Evolutionary conservation across 2,329 filamentous ascomycete genomes (phyloP).

Genomic region (Exophiala bonariae): DNA sequence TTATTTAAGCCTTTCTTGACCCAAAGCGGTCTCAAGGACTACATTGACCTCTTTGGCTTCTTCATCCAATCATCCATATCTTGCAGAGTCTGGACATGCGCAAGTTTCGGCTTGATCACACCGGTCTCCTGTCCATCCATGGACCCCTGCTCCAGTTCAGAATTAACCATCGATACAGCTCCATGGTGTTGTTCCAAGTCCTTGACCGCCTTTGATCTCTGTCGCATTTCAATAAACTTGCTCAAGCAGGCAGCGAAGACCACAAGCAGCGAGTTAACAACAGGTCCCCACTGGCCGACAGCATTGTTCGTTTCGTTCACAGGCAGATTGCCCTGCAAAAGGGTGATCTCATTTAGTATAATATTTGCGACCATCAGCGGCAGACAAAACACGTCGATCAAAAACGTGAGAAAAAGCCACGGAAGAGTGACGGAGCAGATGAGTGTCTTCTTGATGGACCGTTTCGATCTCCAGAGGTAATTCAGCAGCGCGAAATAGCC

Average conservation of each 20-base stretch:
- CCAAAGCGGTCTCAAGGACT: too few species aligned
- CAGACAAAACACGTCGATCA: constrained; percentile 27
- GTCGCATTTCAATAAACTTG: constrained; percentile 16
- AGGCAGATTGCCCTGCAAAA: constrained; percentile 25
- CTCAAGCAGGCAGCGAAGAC: constrained; percentile 30
- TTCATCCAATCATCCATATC: constrained; percentile 17
- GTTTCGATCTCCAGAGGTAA: constrained; percentile 21
- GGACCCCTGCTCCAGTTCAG: constrained; percentile 5
- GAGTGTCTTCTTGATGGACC: constrained; percentile 9
- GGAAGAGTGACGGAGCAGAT: constrained; percentile 19
- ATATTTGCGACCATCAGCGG: constrained; percentile 30
- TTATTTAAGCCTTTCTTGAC: too few species aligned
- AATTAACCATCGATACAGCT: not conserved
- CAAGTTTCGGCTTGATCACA: constrained; percentile 22
- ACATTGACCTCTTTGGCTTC: constrained; percentile 1
- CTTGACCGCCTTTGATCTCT: constrained; percentile 15
- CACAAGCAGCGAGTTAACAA: constrained; percentile 27
- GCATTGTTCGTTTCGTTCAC: constrained; percentile 27
- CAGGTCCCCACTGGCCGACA: constrained; percentile 31
- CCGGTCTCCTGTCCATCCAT: constrained; percentile 12
- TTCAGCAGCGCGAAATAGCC: constrained; percentile 29
- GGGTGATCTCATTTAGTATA: constrained; percentile 29
- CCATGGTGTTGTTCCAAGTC: not conserved
- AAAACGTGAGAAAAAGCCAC: constrained; percentile 27
- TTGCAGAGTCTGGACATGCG: constrained; percentile 19